Base-by-base conservation (phyloP, 257 asterid genomes). In the Solanum ahanhuiri region DNA sequence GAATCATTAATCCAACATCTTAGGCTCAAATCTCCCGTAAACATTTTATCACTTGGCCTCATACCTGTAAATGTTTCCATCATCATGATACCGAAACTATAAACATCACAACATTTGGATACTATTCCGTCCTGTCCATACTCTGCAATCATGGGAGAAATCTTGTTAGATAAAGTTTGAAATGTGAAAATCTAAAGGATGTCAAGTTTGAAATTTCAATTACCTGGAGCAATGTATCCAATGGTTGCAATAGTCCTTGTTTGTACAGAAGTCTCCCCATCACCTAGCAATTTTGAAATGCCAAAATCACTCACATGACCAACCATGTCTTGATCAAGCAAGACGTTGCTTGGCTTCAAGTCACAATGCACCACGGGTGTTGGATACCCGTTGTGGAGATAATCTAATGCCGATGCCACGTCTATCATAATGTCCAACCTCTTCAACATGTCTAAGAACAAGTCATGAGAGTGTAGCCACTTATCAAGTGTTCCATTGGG, bases 221-320 rank as follows among this genome's bases (percentile, higher is more conserved):
- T 83, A 60, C 86, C 87, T 87, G 85, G 87, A 39, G 89, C 86
- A 12, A 88, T 37, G 69, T 85, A 85, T 23, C 86, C 90, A 14
- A 84, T 18, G 2, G 87, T 84, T 31, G 85, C 87, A 34, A 87
- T 70, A 41, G 66, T 85, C 76, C 73, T 77, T 20, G 89, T 84
- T 15, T 85, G 85, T 9, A 39, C 33, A 82, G 6, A 15, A 35
- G 22, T 64, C 35, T 85, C 84, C 69, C 33, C 60, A 5, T 12
- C 83, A 28, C 54, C 41, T 28, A 85, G n/a, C 28, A 85, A 20
- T 28, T 85, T 85, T 54, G 88, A 39, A 17, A 71, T 73, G 35
- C 88, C 90, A 86, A 88, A 88, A 76, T 88, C 88, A 60, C 87
- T 33, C 4, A 86, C 58, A 86, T 88, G 87, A 5, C 63, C 90